These are phyloP conservation scores for Chrysanthemum makinoi DNA, from an alignment of 129 eudicot species.

Conservation along the genomic window DNA sequence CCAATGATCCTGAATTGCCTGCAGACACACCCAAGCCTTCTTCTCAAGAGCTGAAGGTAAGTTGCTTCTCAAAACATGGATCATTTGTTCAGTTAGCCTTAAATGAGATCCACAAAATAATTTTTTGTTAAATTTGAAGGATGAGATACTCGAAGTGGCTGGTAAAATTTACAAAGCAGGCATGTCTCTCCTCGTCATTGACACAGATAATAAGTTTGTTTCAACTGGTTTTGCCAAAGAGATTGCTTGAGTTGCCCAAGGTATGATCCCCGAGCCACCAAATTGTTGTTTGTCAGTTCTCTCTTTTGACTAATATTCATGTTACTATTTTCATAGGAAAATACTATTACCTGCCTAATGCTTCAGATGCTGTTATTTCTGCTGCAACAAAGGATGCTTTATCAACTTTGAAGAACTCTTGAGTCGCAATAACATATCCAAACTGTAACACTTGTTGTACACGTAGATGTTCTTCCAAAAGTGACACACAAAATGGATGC, in stretches of 20 bases:
- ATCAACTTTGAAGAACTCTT: constrained; percentile 75
- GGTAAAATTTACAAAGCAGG: constrained; percentile 94
- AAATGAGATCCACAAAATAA: neutral
- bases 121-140: constrained; percentile 43
- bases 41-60: constrained; percentile 82
- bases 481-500: neutral
- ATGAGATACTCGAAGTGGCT: constrained; percentile 97
- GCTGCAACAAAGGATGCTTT: constrained; percentile 90
- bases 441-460: constrained; percentile 8
- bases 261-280: constrained; percentile 29
- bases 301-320: constrained; percentile 13
- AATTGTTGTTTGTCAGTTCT: neutral
- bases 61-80: neutral
- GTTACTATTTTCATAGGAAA: constrained; percentile 54
- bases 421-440: constrained; percentile 16
- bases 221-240: constrained; percentile 98
- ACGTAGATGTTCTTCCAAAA: neutral
- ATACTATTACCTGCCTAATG: constrained; percentile 94
- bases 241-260: constrained; percentile 95
- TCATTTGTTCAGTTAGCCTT: no score
- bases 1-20: constrained; percentile 76
- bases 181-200: constrained; percentile 94
- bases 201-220: constrained; percentile 94
- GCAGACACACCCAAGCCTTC: constrained; percentile 79
- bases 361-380: constrained; percentile 94